Base-by-base conservation (phyloP, 2,329 filamentous ascomycete genomes). In the Purpureocillium takamizusanense region DNA sequence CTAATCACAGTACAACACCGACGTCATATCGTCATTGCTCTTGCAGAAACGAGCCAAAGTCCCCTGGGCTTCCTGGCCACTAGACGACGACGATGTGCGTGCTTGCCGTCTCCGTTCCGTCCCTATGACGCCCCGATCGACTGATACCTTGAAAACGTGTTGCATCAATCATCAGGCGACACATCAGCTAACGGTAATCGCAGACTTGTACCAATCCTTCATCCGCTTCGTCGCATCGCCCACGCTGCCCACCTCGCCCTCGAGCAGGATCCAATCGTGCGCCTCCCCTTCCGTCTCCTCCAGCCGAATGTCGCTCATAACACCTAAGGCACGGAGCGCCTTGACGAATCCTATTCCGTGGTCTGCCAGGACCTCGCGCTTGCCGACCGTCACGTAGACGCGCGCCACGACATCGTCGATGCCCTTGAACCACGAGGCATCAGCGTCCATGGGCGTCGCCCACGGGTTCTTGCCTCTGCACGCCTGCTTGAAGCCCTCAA, bases 321-420 rank as follows among this genome's bases (percentile, higher is more conserved):
- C 30, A n/a, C 49, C 51, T 31, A 38, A 36, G 21, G 38, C 38
- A 21, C 33, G 42, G 13, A 61, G 36, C 2, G 42, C 43, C 23
- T 54, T 46, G 2, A 48, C 49, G 13, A 58, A 43, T 8, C 37
- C 35, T 5, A 53, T 42, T 7, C 48, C 50, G 3, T 62, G 52
- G 13, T 61, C 58, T 11, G 48, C 39, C 16, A 61, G 40, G 1
- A 58, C 37, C 37, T 62, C 59, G 13, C 53, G 48, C 40, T 51
- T 50, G 1, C 60, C 60, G 2, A 48, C 52, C 0, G 56, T 60
- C 18, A 62, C 46, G 42, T 60, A 60, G 4, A 62, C 28, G n/a
- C 38, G 43, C 16, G 39, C 39, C 0, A 49, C 42, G 8, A 51
- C 42, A 4, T 28, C 34, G 1, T 43, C 46, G 15, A 59, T 39